phyloP scores from a whole-genome alignment of 768 basidiomycete genomes.

The Tylopilus balloui region DNA sequence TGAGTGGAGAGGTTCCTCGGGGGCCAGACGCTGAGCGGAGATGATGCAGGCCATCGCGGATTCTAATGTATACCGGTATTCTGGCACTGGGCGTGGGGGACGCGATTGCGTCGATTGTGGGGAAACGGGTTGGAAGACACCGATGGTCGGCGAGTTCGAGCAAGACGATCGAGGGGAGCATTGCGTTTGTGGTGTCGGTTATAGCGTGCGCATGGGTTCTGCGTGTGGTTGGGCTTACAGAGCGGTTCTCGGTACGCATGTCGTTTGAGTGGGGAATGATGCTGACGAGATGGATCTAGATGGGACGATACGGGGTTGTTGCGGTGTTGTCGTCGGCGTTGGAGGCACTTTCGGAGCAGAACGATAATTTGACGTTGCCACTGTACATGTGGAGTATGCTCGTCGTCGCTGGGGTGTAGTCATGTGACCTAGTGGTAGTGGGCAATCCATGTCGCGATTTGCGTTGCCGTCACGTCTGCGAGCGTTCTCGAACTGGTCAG shows the following conservation, averaged over 20 bases:
- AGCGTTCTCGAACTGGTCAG: no score
- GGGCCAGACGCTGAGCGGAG: constrained; percentile 4
- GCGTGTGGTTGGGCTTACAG: constrained; percentile 63
- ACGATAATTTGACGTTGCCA: constrained; percentile 96
- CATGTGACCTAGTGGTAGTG: constrained; percentile 27
- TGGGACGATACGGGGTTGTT: constrained; percentile 58
- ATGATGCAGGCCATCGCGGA: constrained; percentile 39
- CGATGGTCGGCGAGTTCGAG: constrained; percentile 80
- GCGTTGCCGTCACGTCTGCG: neutral
- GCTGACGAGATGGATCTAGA: constrained; percentile 42
- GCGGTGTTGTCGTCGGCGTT: constrained; percentile 64
- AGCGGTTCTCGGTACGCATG: constrained; percentile 69
- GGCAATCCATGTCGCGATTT: constrained; percentile 7
- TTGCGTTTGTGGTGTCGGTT: constrained; percentile 74
- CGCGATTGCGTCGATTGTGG: constrained; percentile 90
- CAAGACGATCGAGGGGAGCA: constrained; percentile 91
- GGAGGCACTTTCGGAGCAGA: constrained; percentile 92
- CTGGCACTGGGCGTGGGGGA: constrained; percentile 90
- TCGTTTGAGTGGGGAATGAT: constrained; percentile 1
- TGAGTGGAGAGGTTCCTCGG: constrained; percentile 36
- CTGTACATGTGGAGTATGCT: constrained; percentile 92
- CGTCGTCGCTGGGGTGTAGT: constrained; percentile 46
- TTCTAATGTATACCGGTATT: constrained; percentile 78
- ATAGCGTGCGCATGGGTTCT: constrained; percentile 66
- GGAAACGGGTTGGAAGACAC: constrained; percentile 73